Base-by-base conservation (phyloP, 805 yeast genomes). In the Saccharomycopsis lassenensis region DNA sequence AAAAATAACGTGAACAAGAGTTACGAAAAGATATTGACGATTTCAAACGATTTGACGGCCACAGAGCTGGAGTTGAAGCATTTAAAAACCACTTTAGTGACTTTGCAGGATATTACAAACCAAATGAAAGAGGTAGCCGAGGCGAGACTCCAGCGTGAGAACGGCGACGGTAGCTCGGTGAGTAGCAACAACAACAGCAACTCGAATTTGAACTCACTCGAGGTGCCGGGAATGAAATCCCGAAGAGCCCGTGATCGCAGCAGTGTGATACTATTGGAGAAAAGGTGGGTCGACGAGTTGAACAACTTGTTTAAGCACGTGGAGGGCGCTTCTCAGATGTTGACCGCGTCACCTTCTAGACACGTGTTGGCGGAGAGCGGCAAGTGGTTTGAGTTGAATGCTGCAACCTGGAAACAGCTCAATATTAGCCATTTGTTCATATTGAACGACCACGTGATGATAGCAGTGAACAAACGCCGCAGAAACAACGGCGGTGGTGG, bases 291-390 rank as follows among this genome's bases (percentile, higher is more conserved):
- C 11, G 63, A 65, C 29, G 85, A 81, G 50, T 61, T 86, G 50
- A 71, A 69, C 37, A 67, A 72, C 6, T 58, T 86, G 35, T 85
- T 78, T 55, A 74, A 74, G 47, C 84, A 80, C 44, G 94, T 87
- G 11, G 95, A 87, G 45, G 93, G 95, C n/a, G 86, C 94, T 1
- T 87, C 82, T 48, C 81, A 81, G 49, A 72, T 69, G 41, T 63
- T 86, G 25, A 80, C 85, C 15, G 73, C 82, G 1, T 54, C 71
- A 5, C 84, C 87, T 0, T 91, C 87, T 3, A 67, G 95, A 33
- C 95, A 85, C 54, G 71, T 86, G 2, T 58, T 84, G 14, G 69
- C 75, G 7, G 91, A 86, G 48, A 74, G 85, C 52, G 79, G 80
- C 2, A 69, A 86, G 33, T 87, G 95, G 95, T 73, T 69, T 40